These are phyloP conservation scores for Tripterygium wilfordii DNA, from an alignment of 177 flowering plant species.

Conservation along the genomic window DNA sequence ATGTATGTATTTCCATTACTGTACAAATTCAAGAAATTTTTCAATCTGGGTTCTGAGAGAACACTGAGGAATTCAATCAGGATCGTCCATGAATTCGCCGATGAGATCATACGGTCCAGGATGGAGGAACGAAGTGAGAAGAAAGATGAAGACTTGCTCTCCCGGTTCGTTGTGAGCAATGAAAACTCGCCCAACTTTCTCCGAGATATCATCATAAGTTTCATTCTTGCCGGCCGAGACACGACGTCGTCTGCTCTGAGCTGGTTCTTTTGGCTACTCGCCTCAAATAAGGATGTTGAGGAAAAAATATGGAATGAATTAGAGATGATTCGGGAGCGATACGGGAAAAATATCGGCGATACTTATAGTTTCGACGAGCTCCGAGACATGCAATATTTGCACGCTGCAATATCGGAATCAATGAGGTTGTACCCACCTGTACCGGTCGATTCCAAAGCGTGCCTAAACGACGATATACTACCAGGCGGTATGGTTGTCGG, in stretches of 20 bases:
- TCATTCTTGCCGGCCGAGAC: constrained; percentile 71
- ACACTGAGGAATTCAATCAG: constrained; percentile 29
- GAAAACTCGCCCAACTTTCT: constrained; percentile 36
- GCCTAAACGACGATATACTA: constrained; percentile 42
- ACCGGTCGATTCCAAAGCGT: constrained; percentile 38
- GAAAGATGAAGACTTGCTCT: constrained; percentile 32
- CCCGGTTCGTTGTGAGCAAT: constrained; percentile 31
- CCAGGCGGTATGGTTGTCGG: constrained; percentile 59
- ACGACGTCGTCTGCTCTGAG: constrained; percentile 54
- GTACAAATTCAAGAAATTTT: constrained; percentile 30
- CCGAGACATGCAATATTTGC: constrained; percentile 63
- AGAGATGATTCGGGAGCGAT: constrained; percentile 16
- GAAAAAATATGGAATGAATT: constrained; percentile 36
- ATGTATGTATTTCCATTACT: constrained; percentile 21
- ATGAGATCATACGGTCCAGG: constrained; percentile 38
- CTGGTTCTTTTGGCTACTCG: constrained; percentile 68
- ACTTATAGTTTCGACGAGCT: constrained; percentile 39
- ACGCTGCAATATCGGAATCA: constrained; percentile 59
- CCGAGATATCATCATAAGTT: constrained; percentile 51
- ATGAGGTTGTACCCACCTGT: constrained; percentile 73
- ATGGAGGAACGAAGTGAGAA: constrained; percentile 7
- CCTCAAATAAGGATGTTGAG: constrained; percentile 31
- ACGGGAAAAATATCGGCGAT: constrained; percentile 21
- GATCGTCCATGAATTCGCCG: constrained; percentile 50
- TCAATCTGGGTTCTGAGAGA: constrained; percentile 56